Evolutionary conservation across 2,329 filamentous ascomycete genomes (phyloP).

Genomic region (Pseudocercospora cruenta): DNA sequence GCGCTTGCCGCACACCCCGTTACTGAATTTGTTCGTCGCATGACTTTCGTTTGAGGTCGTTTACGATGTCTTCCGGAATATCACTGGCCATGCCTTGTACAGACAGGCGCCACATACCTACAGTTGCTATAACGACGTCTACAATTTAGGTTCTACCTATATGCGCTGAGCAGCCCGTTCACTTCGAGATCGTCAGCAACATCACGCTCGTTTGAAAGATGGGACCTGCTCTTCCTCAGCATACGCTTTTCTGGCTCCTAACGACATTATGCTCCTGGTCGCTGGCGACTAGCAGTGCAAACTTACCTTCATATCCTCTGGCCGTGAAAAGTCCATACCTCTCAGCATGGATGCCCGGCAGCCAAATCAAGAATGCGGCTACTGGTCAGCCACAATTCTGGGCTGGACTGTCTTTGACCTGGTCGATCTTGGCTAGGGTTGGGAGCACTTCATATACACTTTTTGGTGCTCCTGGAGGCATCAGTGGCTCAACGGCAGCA

Average conservation of each 20-base stretch:
- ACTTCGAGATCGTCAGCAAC: not conserved
- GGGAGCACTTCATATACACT: conserved; percentile 38
- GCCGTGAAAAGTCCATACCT: conserved; percentile 41
- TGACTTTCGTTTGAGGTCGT: not conserved
- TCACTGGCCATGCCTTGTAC: too few species aligned
- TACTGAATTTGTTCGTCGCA: not conserved
- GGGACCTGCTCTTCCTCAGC: not conserved
- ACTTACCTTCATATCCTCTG: conserved; percentile 32
- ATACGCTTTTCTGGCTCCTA: not conserved
- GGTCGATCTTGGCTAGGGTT: conserved; percentile 41
- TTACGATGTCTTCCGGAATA: not conserved
- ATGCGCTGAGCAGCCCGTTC: not conserved
- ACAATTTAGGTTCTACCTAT: not conserved
- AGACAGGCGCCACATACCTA: too few species aligned
- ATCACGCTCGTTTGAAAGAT: not conserved
- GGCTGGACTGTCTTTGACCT: conserved; percentile 39
- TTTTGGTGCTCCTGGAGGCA: conserved; percentile 34
- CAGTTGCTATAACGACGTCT: not conserved
- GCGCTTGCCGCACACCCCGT: not conserved
- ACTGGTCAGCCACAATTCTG: conserved; percentile 39
- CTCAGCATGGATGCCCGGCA: conserved; percentile 41
- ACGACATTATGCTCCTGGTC: not conserved
- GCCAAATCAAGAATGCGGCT: conserved; percentile 31
- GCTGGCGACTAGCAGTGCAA: conserved; percentile 16
- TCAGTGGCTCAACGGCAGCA: conserved; percentile 29